phyloP scores from a whole-genome alignment of 768 basidiomycete genomes.

The Trametes villosa region DNA sequence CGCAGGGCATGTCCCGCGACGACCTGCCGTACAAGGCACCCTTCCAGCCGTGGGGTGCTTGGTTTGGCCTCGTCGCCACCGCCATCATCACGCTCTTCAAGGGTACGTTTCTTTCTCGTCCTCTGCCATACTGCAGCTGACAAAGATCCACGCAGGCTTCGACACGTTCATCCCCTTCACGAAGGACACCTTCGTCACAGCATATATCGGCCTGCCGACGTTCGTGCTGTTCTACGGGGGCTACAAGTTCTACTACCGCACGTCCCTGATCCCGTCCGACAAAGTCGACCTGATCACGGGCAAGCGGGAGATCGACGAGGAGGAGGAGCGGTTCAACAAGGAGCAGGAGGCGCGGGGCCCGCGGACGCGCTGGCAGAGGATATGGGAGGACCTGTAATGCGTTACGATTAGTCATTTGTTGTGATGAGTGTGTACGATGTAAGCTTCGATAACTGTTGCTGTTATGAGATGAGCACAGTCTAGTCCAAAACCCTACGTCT shows the following conservation, averaged over 20 bases:
- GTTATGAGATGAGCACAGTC: too few species aligned
- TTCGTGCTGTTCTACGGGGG: conserved; percentile 43
- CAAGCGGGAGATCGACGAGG: conserved; percentile 62
- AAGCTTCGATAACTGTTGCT: neutral
- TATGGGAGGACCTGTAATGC: conserved; percentile 33
- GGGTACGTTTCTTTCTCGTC: conserved; percentile 38
- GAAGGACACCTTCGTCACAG: conserved; percentile 65
- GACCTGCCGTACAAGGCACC: conserved; percentile 58
- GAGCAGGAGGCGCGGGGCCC: conserved; percentile 41
- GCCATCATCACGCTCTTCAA: conserved; percentile 62
- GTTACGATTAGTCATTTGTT: neutral
- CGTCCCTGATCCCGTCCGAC: conserved; percentile 42
- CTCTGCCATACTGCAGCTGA: conserved; percentile 20
- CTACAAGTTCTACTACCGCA: conserved; percentile 42
- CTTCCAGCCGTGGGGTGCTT: conserved; percentile 65
- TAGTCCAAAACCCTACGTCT: neutral
- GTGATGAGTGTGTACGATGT: conserved; percentile 14
- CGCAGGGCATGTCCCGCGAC: conserved; percentile 46
- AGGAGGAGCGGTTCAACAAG: conserved; percentile 55
- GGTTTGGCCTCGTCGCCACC: conserved; percentile 59
- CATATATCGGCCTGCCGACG: conserved; percentile 39
- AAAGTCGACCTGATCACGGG: conserved; percentile 66
- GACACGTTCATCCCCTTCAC: conserved; percentile 51
- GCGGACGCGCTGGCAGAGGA: conserved; percentile 28
- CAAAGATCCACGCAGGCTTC: conserved; percentile 38